Evolutionary conservation across 2,329 filamentous ascomycete species (phyloP).

Genomic region (Simplicillium sp.): DNA sequence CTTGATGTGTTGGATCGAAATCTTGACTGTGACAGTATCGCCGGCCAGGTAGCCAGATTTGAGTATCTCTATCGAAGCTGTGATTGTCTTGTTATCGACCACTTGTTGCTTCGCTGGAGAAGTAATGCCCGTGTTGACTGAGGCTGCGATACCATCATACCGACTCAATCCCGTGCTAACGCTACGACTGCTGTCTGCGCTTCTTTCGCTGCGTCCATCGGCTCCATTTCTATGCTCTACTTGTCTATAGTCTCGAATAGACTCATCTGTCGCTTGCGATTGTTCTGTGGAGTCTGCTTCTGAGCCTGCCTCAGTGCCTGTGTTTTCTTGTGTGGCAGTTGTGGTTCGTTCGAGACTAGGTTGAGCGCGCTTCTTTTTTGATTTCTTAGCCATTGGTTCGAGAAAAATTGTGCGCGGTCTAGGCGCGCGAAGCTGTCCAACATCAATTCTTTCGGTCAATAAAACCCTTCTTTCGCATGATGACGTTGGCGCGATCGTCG

Average conservation of each 20-base stretch:
- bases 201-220: slow-evolving; percentile 58
- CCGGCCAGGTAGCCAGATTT: slow-evolving; percentile 80
- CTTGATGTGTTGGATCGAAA: slow-evolving; percentile 81
- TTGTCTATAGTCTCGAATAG: slow-evolving; percentile 27
- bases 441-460: slow-evolving; percentile 74
- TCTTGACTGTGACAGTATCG: slow-evolving; percentile 69
- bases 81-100: slow-evolving; percentile 69
- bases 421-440: slow-evolving; percentile 64
- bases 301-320: not conserved
- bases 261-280: not conserved
- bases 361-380: slow-evolving; percentile 49
- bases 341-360: slow-evolving; percentile 33
- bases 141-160: slow-evolving; percentile 28
- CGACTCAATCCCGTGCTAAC: slow-evolving; percentile 54
- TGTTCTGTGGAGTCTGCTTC: not conserved
- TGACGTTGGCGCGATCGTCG: slow-evolving; percentile 70
- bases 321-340: slow-evolving; percentile 27
- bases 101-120: slow-evolving; percentile 28
- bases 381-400: slow-evolving; percentile 70
- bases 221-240: slow-evolving; percentile 31
- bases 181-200: slow-evolving; percentile 60
- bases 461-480: slow-evolving; percentile 75
- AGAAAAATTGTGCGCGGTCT: slow-evolving; percentile 77
- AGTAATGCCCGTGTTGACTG: slow-evolving; percentile 17
- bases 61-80: slow-evolving; percentile 72